These are phyloP conservation scores for Colletotrichum tofieldiae DNA, from an alignment of 2,329 filamentous ascomycete species.

Conservation along the genomic window DNA sequence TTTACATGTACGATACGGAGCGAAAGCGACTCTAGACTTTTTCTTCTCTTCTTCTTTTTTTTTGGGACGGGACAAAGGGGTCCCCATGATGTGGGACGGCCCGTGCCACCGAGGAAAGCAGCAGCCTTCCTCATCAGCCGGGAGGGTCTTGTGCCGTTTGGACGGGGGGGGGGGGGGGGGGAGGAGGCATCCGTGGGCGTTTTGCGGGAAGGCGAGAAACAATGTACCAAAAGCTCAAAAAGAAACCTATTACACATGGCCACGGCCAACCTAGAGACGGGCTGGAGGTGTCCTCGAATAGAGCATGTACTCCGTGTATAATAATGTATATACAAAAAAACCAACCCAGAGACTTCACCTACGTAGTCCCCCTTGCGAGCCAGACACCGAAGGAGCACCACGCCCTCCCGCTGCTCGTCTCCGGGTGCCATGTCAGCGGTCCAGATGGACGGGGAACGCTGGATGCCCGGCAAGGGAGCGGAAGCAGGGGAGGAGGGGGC, in stretches of 20 bases:
- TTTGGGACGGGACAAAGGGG: neutral
- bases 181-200: neutral
- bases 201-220: neutral
- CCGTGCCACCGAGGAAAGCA: neutral
- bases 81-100: neutral
- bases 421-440: neutral
- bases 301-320: neutral
- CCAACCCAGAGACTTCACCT: neutral
- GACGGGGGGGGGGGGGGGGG: neutral
- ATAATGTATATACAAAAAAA: neutral
- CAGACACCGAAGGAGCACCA: neutral
- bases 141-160: neutral
- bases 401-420: neutral
- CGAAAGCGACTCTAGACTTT: neutral
- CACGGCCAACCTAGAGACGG: neutral
- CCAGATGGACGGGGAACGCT: too few species aligned
- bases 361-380: neutral
- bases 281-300: neutral
- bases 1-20: constrained; percentile 6
- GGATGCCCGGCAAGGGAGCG: neutral
- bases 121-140: neutral
- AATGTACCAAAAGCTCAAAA: neutral
- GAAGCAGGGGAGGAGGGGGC: neutral
- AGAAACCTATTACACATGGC: neutral
- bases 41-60: neutral